Conservation (phyloP, 2,329 filamentous ascomycete genomes). For the Monilinia fructicola region DNA sequence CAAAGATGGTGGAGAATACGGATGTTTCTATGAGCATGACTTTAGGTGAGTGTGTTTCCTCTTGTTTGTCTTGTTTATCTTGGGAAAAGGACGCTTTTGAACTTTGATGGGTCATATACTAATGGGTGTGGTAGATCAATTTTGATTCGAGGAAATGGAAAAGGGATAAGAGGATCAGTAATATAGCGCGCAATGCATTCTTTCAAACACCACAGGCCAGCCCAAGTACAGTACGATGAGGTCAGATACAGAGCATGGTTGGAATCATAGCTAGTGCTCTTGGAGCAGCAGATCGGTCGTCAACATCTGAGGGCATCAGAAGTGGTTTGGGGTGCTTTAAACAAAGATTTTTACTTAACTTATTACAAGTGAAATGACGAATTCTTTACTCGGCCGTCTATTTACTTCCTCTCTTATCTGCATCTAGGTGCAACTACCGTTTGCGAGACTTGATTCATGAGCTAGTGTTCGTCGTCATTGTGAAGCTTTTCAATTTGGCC, state of each 20-base stretch:
- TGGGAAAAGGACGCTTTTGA: too few relatives aligned
- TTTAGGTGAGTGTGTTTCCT: slow-evolving; percentile 53
- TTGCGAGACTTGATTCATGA: not conserved
- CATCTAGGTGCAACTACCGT: not conserved
- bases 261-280: not conserved
- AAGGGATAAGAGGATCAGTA: not conserved
- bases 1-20: slow-evolving; percentile 97
- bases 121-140: slow-evolving; percentile 34
- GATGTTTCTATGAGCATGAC: slow-evolving; percentile 75
- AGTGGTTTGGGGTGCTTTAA: not conserved
- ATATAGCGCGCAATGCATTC: slow-evolving; percentile 1
- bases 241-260: not conserved
- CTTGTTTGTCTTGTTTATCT: not conserved
- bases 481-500: not conserved
- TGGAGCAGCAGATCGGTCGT: not conserved
- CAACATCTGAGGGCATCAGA: not conserved
- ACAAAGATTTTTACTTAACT: slow-evolving; percentile 4
- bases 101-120: slow-evolving; percentile 19
- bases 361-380: not conserved
- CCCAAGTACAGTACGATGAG: not conserved
- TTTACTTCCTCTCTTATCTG: not conserved
- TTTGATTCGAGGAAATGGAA: slow-evolving; percentile 26
- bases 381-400: not conserved
- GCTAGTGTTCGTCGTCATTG: not conserved
- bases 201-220: not conserved